Base-by-base conservation (phyloP, 169 alveolate genomes). In the Cryptosporidium meleagridis region DNA sequence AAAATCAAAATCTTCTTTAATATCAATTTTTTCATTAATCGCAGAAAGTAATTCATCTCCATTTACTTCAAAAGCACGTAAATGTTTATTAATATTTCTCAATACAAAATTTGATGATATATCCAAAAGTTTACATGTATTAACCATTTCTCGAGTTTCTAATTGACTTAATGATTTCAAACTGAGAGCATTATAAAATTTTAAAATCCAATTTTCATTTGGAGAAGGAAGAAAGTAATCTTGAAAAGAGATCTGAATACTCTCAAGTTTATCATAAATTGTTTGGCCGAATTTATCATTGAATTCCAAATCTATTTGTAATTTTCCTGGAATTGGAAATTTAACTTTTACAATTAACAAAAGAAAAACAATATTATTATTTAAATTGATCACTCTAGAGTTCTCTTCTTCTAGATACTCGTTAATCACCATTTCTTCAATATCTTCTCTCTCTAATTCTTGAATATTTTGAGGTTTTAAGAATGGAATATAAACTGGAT, bases 151-250 rank as follows among this genome's bases (percentile, higher is more conserved):
- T 18, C 21, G 8, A 52, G 5, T 18, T 0, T 4, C 62, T 4
- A 9, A 5, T 7, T 33, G 39, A 26, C 23, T 3, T 44, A 55
- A 31, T 26, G 26, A 44, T 80, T 4, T 16, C 45, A 39, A 33
- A 12, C 62, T 61, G 44, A 41, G 59, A 37, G 52, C 31, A 7
- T 37, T 65, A 37, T 65, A 35, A 31, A 51, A 75, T 21, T 8
- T 62, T 26, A 41, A 18, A 41, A 23, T 16, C 67, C 68, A 35
- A 10, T 80, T 4, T 3, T 80, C 75, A 16, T 8, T n/a, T 16
- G 75, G 68, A 23, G 65, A 65, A 18, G 89, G 89, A 10, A 21
- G 59, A 39, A 80, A 80, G 21, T 59, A 62, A 12, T 80, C 89
- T 48, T 80, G 89, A 80, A 80, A 65, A 16, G 73, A 37, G 10